These are phyloP conservation scores for Carpinus viminea DNA, from an alignment of 306 rosid species.

Conservation along the genomic window DNA sequence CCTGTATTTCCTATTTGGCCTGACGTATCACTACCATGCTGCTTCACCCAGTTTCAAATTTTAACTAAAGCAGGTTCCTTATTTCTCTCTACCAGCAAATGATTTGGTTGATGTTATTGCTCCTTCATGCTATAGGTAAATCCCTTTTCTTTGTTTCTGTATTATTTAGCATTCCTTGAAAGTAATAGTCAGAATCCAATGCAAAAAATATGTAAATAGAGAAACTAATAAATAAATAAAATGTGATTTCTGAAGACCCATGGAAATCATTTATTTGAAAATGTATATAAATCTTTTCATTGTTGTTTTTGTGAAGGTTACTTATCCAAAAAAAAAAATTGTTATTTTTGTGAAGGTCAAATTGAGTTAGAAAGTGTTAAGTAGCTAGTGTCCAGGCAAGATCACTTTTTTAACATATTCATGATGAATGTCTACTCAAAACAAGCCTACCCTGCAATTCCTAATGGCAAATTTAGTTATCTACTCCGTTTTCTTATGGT, in stretches of 20 bases:
- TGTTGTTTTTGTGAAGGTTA: not conserved
- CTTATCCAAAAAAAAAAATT: not conserved
- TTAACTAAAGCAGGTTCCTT: conserved; percentile 80
- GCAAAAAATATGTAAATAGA: not conserved
- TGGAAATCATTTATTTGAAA: not conserved
- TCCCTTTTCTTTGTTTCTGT: conserved; percentile 3
- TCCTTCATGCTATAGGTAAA: conserved; percentile 95
- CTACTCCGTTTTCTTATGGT: not conserved
- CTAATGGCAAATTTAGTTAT: not conserved
- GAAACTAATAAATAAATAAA: no score
- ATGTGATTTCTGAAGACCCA: not conserved
- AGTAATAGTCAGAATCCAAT: not conserved
- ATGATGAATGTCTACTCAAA: not conserved
- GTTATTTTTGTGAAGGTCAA: not conserved
- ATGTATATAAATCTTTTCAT: not conserved
- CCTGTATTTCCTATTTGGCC: conserved; percentile 19
- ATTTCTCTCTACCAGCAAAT: conserved; percentile 97
- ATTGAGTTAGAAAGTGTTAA: not conserved
- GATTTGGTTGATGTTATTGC: conserved; percentile 97
- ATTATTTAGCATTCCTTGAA: conserved; percentile 5
- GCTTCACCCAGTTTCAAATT: conserved; percentile 41
- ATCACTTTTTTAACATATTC: not conserved
- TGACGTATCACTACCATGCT: conserved; percentile 21
- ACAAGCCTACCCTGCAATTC: not conserved
- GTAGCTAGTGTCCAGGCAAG: not conserved